A percentile compares a stretch with the other conserved stretches of the same genome.
These are phyloP conservation scores for Globisporangium uncinulatum DNA, from an alignment of 352 stramenopile species.

Conservation along the genomic window DNA sequence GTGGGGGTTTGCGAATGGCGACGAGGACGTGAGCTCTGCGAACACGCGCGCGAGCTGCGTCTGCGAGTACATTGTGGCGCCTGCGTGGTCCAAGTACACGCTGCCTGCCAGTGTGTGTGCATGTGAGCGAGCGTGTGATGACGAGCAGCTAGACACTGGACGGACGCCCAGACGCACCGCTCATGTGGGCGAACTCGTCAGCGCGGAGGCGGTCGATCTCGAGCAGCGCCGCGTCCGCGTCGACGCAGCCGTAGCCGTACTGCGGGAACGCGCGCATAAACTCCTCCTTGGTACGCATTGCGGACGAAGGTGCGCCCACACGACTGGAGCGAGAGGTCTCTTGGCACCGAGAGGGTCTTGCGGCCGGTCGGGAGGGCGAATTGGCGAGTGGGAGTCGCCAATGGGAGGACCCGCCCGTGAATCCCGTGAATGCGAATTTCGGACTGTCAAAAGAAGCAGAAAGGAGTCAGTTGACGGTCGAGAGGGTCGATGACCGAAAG, in stretches of 20 bases:
- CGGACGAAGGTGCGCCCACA: no score
- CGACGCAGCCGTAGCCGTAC: constrained; percentile 8
- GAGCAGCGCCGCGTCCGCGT: constrained; percentile 3
- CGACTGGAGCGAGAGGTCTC: no score
- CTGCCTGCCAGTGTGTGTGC: constrained; percentile 11
- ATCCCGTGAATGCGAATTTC: no score
- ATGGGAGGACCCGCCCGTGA: no score
- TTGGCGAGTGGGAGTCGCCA: no score
- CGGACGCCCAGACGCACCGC: constrained; percentile 11
- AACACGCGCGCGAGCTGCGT: constrained; percentile 53
- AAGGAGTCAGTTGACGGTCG: no score
- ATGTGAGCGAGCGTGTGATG: background rate
- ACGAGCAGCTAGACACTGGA: background rate
- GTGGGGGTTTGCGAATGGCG: constrained; percentile 64
- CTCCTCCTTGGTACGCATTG: constrained; percentile 7
- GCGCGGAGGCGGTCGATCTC: constrained; percentile 36
- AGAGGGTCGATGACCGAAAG: no score
- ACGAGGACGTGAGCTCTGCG: constrained; percentile 33
- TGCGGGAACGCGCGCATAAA: constrained; percentile 8
- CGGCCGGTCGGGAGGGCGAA: no score
- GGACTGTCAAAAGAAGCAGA: no score
- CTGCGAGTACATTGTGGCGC: constrained; percentile 70
- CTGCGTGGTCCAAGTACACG: constrained; percentile 83
- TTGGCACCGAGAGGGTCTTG: no score
- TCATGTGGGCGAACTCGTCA: constrained; percentile 40